phyloP scores from a whole-genome alignment of 164 flowering plant genomes.

The Paratinospora sagittata region DNA sequence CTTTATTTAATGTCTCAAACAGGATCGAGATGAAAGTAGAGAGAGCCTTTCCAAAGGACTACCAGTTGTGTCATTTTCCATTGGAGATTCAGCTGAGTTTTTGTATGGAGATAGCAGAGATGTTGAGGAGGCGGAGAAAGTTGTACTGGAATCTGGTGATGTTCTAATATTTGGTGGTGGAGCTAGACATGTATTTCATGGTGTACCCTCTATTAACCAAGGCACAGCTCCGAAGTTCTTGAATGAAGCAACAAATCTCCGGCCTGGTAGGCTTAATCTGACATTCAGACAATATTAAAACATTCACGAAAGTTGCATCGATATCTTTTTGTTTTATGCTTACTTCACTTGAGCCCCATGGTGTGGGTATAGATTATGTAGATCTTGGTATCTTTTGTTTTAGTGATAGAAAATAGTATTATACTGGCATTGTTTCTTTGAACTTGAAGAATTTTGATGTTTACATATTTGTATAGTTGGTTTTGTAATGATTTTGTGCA shows the following conservation, averaged over 20 bases:
- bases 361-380: not conserved
- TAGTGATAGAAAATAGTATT: not conserved
- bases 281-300: conserved; percentile 61
- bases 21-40: conserved; percentile 73
- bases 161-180: conserved; percentile 82
- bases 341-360: not conserved
- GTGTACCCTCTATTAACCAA: conserved; percentile 43
- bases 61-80: conserved; percentile 89
- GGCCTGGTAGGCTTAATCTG: conserved; percentile 76
- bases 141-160: conserved; percentile 73
- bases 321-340: not conserved
- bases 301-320: not conserved
- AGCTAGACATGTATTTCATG: conserved; percentile 73
- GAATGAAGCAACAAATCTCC: conserved; percentile 45
- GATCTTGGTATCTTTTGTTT: not conserved
- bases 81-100: conserved; percentile 80
- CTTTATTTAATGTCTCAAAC: conserved; percentile 4
- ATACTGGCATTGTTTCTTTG: too few species aligned
- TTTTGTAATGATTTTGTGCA: too few species aligned
- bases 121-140: conserved; percentile 40
- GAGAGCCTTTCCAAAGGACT: conserved; percentile 47
- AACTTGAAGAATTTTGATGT: too few species aligned
- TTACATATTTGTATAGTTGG: too few species aligned
- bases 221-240: conserved; percentile 53
- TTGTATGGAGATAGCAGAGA: conserved; percentile 54